Evolutionary conservation across 2,329 filamentous ascomycete genomes (phyloP).

Genomic region (Byssoonygena ceratinophila): DNA sequence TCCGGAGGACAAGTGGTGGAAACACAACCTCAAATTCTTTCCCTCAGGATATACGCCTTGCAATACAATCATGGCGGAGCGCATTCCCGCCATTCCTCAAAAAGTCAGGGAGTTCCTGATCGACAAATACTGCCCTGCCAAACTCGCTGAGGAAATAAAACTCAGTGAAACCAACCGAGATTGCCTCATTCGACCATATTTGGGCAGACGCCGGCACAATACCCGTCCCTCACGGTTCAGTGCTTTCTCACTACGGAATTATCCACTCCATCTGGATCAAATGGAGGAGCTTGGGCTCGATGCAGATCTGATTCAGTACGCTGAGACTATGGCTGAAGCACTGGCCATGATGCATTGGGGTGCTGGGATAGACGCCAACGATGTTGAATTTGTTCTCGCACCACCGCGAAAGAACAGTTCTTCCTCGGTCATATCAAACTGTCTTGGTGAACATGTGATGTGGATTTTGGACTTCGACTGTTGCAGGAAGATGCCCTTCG

Average conservation of each 20-base stretch:
- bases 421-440: conserved; percentile 10
- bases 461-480: conserved; percentile 45
- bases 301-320: conserved; percentile 26
- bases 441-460: conserved; percentile 29
- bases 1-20: conserved; percentile 22
- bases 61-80: conserved; percentile 28
- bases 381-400: conserved; percentile 47
- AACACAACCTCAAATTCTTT: conserved; percentile 20
- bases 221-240: conserved; percentile 19
- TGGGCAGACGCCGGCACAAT: conserved; percentile 31
- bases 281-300: conserved; percentile 36
- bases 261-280: conserved; percentile 42
- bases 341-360: conserved; percentile 45
- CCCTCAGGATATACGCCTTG: conserved; percentile 24
- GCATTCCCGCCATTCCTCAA: conserved; percentile 27
- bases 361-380: conserved; percentile 41
- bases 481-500: conserved; percentile 30
- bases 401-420: conserved; percentile 5
- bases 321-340: conserved; percentile 39
- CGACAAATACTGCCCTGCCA: conserved; percentile 26
- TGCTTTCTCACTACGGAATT: conserved; percentile 39
- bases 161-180: conserved; percentile 31
- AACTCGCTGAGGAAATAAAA: conserved; percentile 21
- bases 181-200: conserved; percentile 43
- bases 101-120: conserved; percentile 24